phyloP scores from a whole-genome alignment of 495 filamentous ascomycete species.

The Penicillium pancosmium region DNA sequence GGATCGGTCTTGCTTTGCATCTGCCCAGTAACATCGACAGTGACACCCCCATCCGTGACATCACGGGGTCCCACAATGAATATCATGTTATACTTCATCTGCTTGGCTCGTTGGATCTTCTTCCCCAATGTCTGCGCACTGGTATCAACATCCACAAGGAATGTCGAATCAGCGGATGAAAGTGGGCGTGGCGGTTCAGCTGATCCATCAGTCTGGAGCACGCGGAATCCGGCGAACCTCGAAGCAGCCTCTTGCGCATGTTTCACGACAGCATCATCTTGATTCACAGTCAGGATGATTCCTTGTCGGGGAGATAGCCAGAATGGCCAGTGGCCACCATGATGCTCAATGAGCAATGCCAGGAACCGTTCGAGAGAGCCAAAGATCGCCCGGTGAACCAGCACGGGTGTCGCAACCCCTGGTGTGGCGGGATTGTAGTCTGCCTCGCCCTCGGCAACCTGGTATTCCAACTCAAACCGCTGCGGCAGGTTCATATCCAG shows the following conservation, averaged over 20 bases:
- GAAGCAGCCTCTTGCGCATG: constrained; percentile 54
- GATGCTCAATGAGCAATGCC: constrained; percentile 84
- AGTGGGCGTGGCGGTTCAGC: constrained; percentile 32
- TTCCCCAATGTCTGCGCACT: constrained; percentile 60
- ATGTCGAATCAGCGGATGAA: constrained; percentile 48
- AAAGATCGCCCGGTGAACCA: constrained; percentile 87
- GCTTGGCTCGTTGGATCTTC: constrained; percentile 74
- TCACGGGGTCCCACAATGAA: constrained; percentile 70
- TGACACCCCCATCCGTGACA: constrained; percentile 44
- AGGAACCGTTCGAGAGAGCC: constrained; percentile 87
- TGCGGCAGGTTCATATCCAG: constrained; percentile 92
- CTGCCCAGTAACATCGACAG: constrained; percentile 50
- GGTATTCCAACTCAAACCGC: constrained; percentile 76
- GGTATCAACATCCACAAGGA: constrained; percentile 74
- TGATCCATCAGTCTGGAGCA: constrained; percentile 26
- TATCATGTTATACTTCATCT: constrained; percentile 73
- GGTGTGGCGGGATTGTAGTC: constrained; percentile 75
- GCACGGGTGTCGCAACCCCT: constrained; percentile 70
- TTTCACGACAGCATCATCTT: constrained; percentile 58
- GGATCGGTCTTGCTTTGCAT: constrained; percentile 44
- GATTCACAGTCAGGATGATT: constrained; percentile 75
- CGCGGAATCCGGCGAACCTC: constrained; percentile 39
- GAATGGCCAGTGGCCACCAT: constrained; percentile 83
- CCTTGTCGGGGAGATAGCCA: constrained; percentile 88
- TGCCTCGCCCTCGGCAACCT: constrained; percentile 49